Conservation (phyloP, 805 yeast species). For the Ogataea pignaliae region DNA sequence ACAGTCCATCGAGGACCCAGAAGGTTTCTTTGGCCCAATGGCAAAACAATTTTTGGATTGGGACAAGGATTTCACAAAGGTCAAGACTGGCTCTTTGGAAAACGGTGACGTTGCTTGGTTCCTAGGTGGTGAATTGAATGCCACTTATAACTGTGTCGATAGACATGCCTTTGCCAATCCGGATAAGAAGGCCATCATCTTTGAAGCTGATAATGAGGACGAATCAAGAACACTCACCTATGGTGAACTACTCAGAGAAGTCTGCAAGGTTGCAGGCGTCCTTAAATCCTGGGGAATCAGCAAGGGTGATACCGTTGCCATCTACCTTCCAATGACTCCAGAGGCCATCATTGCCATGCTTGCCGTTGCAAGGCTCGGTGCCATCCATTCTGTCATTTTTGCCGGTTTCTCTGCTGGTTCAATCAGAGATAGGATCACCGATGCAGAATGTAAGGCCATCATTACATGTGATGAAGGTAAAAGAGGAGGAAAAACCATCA, state of each 20-base stretch:
- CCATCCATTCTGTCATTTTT: slow-evolving; percentile 79
- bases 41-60: slow-evolving; percentile 73
- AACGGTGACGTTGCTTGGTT: slow-evolving; percentile 92
- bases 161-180: slow-evolving; percentile 73
- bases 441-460: slow-evolving; percentile 67
- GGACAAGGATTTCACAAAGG: slow-evolving; percentile 73
- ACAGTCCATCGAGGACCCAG: slow-evolving; percentile 77
- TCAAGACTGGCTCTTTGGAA: slow-evolving; percentile 56
- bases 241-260: slow-evolving; percentile 67
- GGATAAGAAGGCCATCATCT: slow-evolving; percentile 66
- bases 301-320: slow-evolving; percentile 84
- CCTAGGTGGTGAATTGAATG: slow-evolving; percentile 86
- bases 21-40: slow-evolving; percentile 68
- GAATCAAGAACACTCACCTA: slow-evolving; percentile 60
- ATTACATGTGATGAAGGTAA: slow-evolving; percentile 79
- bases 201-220: slow-evolving; percentile 77
- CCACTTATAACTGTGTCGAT: slow-evolving; percentile 77
- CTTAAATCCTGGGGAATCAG: slow-evolving; percentile 60
- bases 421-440: slow-evolving; percentile 63
- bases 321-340: slow-evolving; percentile 82
- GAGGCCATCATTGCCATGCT: slow-evolving; percentile 71
- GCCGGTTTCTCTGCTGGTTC: slow-evolving; percentile 81
- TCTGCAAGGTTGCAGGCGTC: slow-evolving; percentile 65
- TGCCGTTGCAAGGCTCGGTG: slow-evolving; percentile 79
- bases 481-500: slow-evolving; percentile 78